Conservation (phyloP, 1,284 basidiomycete genomes). For the Heliocybe sulcata region DNA sequence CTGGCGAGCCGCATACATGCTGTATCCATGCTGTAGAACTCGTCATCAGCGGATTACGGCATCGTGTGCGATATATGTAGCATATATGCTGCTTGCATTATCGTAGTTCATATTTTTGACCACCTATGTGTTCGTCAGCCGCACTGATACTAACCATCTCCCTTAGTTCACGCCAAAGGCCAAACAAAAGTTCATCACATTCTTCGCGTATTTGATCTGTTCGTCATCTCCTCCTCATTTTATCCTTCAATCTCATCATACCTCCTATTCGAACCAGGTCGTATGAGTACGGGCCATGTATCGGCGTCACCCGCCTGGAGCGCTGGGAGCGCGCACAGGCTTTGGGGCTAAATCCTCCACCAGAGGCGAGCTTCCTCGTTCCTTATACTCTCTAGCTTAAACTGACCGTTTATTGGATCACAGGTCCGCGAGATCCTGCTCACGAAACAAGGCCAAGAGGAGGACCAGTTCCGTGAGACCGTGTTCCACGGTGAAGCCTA, state of each 20-base stretch:
- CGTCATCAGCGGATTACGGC: background rate
- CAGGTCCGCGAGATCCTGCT: slow-evolving; percentile 74
- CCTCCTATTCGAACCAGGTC: slow-evolving; percentile 33
- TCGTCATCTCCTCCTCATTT: slow-evolving; percentile 16
- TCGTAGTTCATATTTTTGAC: too few species aligned
- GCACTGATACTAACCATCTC: slow-evolving; percentile 1
- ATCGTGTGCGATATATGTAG: slow-evolving; percentile 3
- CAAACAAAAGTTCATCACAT: slow-evolving; percentile 65
- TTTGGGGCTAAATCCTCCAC: slow-evolving; percentile 79
- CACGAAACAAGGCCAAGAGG: slow-evolving; percentile 43
- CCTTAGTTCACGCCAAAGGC: slow-evolving; percentile 51
- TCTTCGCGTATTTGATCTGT: slow-evolving; percentile 78
- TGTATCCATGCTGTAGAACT: background rate
- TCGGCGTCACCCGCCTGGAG: slow-evolving; percentile 78
- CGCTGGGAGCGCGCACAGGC: slow-evolving; percentile 84
- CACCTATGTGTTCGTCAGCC: background rate
- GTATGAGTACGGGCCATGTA: slow-evolving; percentile 81
- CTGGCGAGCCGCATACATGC: background rate
- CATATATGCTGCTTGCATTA: too few species aligned
- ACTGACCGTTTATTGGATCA: background rate
- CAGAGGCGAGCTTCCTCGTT: slow-evolving; percentile 47
- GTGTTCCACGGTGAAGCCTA: slow-evolving; percentile 41
- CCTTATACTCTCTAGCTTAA: background rate
- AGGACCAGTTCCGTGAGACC: slow-evolving; percentile 36
- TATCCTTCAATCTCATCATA: background rate